phyloP scores from a whole-genome alignment of 495 filamentous ascomycete species.

The Gamarada debralockiae region DNA sequence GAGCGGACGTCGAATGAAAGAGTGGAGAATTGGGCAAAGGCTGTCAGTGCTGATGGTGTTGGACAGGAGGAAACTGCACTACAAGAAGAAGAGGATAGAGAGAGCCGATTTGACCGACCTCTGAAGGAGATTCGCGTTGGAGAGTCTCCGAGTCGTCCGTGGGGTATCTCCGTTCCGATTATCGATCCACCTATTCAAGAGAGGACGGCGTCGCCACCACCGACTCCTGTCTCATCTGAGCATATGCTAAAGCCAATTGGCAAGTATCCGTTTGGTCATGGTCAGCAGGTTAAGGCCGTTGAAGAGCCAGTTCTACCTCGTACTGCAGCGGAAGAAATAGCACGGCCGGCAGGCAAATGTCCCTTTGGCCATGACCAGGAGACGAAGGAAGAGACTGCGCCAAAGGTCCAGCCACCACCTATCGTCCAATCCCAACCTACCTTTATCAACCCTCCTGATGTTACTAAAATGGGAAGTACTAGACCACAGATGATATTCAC shows the following conservation, averaged over 20 bases:
- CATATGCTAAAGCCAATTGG: constrained; percentile 31
- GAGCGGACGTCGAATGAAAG: constrained; percentile 52
- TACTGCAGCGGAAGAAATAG: not conserved
- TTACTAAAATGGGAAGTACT: constrained; percentile 2
- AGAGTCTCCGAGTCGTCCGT: constrained; percentile 84
- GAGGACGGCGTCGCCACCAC: constrained; percentile 37
- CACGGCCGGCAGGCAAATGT: constrained; percentile 5
- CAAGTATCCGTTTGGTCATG: constrained; percentile 49
- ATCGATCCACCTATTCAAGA: constrained; percentile 24
- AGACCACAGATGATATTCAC: constrained; percentile 70
- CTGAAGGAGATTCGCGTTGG: constrained; percentile 81
- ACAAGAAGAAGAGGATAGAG: constrained; percentile 38
- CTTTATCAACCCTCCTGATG: constrained; percentile 19
- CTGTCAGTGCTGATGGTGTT: constrained; percentile 48
- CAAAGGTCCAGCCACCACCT: constrained; percentile 3
- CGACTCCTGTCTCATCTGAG: constrained; percentile 40
- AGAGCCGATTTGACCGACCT: constrained; percentile 71
- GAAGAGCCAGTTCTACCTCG: not conserved
- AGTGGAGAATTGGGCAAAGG: constrained; percentile 79
- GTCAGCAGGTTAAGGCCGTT: constrained; percentile 17
- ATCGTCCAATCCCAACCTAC: constrained; percentile 7
- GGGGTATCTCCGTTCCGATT: constrained; percentile 77
- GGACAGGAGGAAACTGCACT: constrained; percentile 29
- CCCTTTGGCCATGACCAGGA: constrained; percentile 3
- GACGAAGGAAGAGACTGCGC: not conserved